Evolutionary conservation across 1,284 basidiomycete genomes (phyloP).

Genomic region (Melampsora larici-populina): DNA sequence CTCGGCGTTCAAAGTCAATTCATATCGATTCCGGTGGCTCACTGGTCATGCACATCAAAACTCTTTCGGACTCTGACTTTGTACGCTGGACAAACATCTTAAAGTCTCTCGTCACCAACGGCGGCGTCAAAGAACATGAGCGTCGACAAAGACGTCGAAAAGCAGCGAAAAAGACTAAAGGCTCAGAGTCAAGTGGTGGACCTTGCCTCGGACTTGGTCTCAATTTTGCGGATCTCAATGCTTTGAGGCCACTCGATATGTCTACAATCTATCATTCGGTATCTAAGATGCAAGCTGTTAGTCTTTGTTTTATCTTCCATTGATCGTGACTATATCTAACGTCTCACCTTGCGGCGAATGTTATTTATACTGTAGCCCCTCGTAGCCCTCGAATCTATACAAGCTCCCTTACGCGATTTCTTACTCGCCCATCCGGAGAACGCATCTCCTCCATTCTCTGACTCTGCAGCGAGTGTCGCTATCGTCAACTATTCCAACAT

Average conservation of each 20-base stretch:
- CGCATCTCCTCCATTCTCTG: background rate
- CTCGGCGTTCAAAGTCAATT: constrained; percentile 30
- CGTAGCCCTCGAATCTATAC: constrained; percentile 29
- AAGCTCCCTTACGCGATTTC: constrained; percentile 22
- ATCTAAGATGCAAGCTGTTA: constrained; percentile 35
- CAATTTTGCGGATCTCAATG: background rate
- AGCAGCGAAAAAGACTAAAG: background rate
- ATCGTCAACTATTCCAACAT: background rate
- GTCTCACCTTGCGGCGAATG: background rate
- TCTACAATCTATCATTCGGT: constrained; percentile 35
- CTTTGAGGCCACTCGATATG: constrained; percentile 22
- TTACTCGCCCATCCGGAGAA: constrained; percentile 5
- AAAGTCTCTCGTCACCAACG: constrained; percentile 25
- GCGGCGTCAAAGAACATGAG: constrained; percentile 16
- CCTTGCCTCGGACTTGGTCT: constrained; percentile 14
- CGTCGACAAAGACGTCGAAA: constrained; percentile 14
- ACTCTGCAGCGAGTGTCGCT: background rate
- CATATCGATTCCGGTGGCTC: constrained; percentile 43
- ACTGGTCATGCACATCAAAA: constrained; percentile 43
- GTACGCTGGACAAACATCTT: constrained; percentile 27
- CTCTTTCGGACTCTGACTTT: constrained; percentile 30
- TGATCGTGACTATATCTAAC: background rate
- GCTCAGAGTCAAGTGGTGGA: constrained; percentile 1
- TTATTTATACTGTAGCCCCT: constrained; percentile 15
- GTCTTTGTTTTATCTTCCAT: background rate